Conservation (phyloP, 1,139 yeast genomes). For the Sugiyamaella novakii region DNA sequence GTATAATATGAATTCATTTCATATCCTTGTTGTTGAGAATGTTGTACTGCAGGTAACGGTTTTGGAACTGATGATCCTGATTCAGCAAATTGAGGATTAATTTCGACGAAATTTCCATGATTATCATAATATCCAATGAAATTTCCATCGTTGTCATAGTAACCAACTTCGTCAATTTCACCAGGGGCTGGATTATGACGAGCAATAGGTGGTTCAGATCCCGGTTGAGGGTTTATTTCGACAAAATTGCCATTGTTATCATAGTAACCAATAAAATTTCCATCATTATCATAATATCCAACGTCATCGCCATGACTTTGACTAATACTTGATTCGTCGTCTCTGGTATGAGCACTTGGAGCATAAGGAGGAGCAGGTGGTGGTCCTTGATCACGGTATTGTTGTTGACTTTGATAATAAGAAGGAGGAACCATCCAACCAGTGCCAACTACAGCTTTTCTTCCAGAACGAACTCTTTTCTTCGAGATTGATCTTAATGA, state of each 20-base stretch:
- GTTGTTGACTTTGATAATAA: conserved; percentile 72
- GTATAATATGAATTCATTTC: conserved; percentile 25
- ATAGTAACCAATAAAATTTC: conserved; percentile 52
- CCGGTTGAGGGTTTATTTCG: conserved; percentile 28
- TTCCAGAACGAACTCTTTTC: conserved; percentile 61
- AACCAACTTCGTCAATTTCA: conserved; percentile 84
- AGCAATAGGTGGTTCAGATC: too few relatives aligned
- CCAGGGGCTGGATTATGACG: too few relatives aligned
- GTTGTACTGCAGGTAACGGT: conserved; percentile 11
- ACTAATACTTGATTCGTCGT: too few relatives aligned
- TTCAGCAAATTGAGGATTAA: too few relatives aligned
- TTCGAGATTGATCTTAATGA: conserved; percentile 53
- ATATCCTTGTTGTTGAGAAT: conserved; percentile 16
- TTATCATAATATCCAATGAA: conserved; percentile 44
- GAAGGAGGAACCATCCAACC: conserved; percentile 92
- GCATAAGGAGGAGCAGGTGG: conserved; percentile 44
- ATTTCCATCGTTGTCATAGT: conserved; percentile 70
- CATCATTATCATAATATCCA: conserved; percentile 76
- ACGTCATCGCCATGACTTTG: conserved; percentile 71
- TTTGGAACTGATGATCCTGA: not conserved
- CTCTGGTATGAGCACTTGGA: too few relatives aligned
- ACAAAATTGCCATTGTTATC: not conserved
- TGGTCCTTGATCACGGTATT: conserved; percentile 45
- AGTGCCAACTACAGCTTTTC: conserved; percentile 75
- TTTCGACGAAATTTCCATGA: not conserved